These are phyloP conservation scores for Escovopsis sp. DNA, from an alignment of 2,329 filamentous ascomycete species.

Conservation along the genomic window DNA sequence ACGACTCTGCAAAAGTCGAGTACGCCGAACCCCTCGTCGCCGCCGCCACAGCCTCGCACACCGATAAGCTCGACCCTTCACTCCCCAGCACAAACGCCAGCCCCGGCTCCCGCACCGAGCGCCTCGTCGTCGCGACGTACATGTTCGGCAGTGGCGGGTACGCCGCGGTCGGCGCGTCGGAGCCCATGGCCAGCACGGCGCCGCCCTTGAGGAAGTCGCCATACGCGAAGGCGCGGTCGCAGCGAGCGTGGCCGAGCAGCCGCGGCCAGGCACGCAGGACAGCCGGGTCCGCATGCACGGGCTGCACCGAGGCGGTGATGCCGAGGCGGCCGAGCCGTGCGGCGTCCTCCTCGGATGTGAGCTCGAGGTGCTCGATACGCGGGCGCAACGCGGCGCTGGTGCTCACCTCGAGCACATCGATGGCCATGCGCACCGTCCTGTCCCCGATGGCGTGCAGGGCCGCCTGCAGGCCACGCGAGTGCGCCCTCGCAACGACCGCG, in stretches of 20 bases:
- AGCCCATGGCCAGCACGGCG: conserved; percentile 39
- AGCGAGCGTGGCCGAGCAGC: conserved; percentile 37
- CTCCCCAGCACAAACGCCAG: conserved; percentile 27
- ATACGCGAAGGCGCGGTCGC: conserved; percentile 47
- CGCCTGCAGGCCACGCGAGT: conserved; percentile 38
- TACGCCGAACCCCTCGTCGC: conserved; percentile 41
- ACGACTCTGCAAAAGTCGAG: conserved; percentile 39
- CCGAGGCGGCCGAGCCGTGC: conserved; percentile 38
- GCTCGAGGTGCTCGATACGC: conserved; percentile 50
- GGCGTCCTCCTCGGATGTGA: conserved; percentile 39
- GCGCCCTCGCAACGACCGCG: conserved; percentile 38
- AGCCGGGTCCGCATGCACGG: conserved; percentile 44
- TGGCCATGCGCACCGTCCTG: conserved; percentile 37
- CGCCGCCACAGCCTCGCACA: conserved; percentile 37
- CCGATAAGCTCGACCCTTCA: conserved; percentile 10
- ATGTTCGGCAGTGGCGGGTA: conserved; percentile 38
- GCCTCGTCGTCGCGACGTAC: conserved; percentile 43
- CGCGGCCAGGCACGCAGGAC: conserved; percentile 45
- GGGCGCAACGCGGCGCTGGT: conserved; percentile 34
- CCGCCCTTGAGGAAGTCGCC: conserved; percentile 41
- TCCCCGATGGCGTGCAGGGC: conserved; percentile 54
- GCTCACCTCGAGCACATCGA: conserved; percentile 35
- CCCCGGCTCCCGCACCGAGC: conserved; percentile 34
- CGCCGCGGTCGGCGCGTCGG: conserved; percentile 44
- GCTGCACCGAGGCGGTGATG: conserved; percentile 44